A percentile compares a stretch with the other conserved stretches of the same genome.
phyloP scores from a whole-genome alignment of 2,329 filamentous ascomycete species.

The Trichoderma sp. region DNA sequence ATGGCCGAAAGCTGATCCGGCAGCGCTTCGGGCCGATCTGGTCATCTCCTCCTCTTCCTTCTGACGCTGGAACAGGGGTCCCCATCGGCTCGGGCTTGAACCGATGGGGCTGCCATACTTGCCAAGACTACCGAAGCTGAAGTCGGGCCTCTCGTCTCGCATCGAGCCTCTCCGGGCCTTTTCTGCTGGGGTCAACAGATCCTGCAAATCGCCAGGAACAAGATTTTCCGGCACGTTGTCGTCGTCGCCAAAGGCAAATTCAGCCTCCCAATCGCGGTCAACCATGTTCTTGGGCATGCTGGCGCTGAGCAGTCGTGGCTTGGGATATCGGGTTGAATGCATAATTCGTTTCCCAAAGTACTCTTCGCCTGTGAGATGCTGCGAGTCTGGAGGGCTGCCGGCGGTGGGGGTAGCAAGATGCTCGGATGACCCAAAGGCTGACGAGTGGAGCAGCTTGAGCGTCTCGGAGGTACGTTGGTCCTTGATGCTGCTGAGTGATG shows the following conservation, averaged over 20 bases:
- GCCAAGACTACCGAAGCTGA: conserved; percentile 42
- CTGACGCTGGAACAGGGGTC: conserved; percentile 57
- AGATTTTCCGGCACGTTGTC: conserved; percentile 50
- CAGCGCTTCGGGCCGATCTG: conserved; percentile 35
- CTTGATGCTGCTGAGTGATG: conserved; percentile 63
- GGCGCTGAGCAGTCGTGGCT: conserved; percentile 68
- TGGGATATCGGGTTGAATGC: conserved; percentile 64
- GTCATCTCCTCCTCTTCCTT: conserved; percentile 54
- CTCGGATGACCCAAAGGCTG: conserved; percentile 64
- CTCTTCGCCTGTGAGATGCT: conserved; percentile 54
- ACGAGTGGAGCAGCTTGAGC: conserved; percentile 63
- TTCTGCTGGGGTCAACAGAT: conserved; percentile 64
- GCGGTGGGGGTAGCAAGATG: conserved; percentile 55
- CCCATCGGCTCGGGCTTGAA: conserved; percentile 60
- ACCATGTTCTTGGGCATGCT: conserved; percentile 64
- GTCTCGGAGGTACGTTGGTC: conserved; percentile 61
- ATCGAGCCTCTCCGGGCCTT: conserved; percentile 63
- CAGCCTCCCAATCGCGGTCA: conserved; percentile 61
- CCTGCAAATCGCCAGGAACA: conserved; percentile 68
- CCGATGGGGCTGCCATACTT: conserved; percentile 62
- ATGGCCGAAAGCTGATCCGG: conserved; percentile 59
- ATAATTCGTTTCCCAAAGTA: conserved; percentile 69
- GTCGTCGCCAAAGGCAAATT: conserved; percentile 76
- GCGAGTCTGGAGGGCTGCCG: conserved; percentile 48
- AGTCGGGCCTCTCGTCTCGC: conserved; percentile 41